Evolutionary conservation across 352 stramenopile species (phyloP).

Genomic region (Phytophthora sansomeana): DNA sequence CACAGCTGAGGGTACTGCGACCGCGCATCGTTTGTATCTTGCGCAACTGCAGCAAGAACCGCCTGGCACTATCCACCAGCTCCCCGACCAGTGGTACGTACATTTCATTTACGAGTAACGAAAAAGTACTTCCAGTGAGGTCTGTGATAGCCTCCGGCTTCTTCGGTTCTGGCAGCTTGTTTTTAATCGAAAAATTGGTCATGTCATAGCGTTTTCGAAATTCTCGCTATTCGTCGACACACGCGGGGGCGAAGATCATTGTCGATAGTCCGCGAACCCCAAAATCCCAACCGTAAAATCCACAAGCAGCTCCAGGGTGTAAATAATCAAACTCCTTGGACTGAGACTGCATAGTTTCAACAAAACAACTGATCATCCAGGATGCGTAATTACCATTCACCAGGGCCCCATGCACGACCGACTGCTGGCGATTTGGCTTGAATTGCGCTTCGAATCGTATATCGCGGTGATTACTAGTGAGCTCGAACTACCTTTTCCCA

Average conservation of each 20-base stretch:
- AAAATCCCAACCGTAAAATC: constrained; percentile 23
- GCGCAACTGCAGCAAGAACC: constrained; percentile 2
- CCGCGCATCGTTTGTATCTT: constrained; percentile 4
- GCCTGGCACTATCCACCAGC: background rate
- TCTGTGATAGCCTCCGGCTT: background rate
- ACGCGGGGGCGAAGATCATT: constrained; percentile 8
- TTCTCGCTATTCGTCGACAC: constrained; percentile 3
- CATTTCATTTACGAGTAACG: constrained; percentile 9
- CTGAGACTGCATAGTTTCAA: too few species aligned
- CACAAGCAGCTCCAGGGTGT: background rate
- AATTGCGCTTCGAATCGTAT: background rate
- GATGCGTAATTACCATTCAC: too few species aligned
- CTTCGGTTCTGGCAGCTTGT: background rate
- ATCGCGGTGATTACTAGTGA: background rate
- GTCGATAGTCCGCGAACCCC: constrained; percentile 12
- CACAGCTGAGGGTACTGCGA: constrained; percentile 11
- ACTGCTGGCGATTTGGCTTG: background rate
- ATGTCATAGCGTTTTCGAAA: constrained; percentile 2
- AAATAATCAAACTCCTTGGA: background rate
- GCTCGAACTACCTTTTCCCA: background rate
- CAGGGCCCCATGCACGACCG: too few species aligned
- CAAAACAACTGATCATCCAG: too few species aligned
- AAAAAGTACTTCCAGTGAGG: constrained; percentile 4
- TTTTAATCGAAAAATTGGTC: constrained; percentile 5
- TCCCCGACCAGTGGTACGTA: background rate